Evolutionary conservation across 2,329 filamentous ascomycete species (phyloP), one percentile per base, ranked within the genome.

Genomic region (Saccharata proteae): DNA sequence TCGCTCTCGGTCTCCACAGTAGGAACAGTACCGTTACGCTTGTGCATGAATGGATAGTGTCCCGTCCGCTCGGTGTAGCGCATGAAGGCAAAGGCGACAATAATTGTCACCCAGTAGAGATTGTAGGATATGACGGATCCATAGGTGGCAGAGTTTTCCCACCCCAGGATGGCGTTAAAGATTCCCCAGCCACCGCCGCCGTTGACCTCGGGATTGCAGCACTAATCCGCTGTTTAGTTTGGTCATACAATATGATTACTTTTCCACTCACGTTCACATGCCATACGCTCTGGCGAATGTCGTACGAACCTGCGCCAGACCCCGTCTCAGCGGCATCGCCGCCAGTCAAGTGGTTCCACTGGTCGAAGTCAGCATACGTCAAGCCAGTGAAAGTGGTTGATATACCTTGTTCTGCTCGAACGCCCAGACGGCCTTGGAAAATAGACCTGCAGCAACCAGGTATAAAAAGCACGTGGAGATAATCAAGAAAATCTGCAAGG

Each of bases 81-180:
- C 64, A 88, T 67, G 19, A 60, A 42, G 10, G 73, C 38, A 49
- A 88, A 81, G 4, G 66, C 67, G 11, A 64, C 38, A 35, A 85
- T 83, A 41, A 83, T 66, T 6, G 62, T 64, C 30, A 90, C 57
- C 85, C 84, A 93, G 61, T 93, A 93, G 11, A 88, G 36, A 51
- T 90, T 92, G 61, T 93, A 93, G 1, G 80, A 76, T 40, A 93
- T 74, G 40, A 93, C 79, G 1, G 81, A 86, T 30, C 84, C 83
- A 45, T 88, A 85, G 2, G 84, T 92, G 4, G 81, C 85, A 9
- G 80, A 83, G 60, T 93, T 93, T 38, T 75, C 71, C 85, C 85
- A 93, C 36, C 85, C 84, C 8, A 93, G 65, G 32, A 93, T 66
- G 36, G 81, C 75, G 45, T 92, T 88, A 65, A 93, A 84, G 42